Conservation (phyloP, 2,329 filamentous ascomycete species). For the Phaeosphaeria sp. region DNA sequence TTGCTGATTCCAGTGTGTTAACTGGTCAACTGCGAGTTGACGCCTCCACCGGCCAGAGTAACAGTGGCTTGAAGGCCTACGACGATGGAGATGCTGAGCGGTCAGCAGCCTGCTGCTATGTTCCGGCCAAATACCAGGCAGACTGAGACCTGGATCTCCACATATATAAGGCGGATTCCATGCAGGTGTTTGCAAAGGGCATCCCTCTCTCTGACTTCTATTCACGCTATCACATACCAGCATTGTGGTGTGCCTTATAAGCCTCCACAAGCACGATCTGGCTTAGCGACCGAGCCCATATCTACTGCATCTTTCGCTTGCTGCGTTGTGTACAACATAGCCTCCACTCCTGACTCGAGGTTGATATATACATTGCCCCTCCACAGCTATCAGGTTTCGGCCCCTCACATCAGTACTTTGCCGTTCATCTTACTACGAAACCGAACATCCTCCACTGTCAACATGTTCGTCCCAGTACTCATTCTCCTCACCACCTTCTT, state of each 20-base stretch:
- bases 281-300: slow-evolving; percentile 2
- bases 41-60: slow-evolving; percentile 28
- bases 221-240: slow-evolving; percentile 4
- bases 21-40: slow-evolving; percentile 15
- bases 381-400: not conserved
- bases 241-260: slow-evolving; percentile 3
- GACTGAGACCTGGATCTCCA: slow-evolving; percentile 10
- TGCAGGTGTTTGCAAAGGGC: not conserved
- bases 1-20: slow-evolving; percentile 5
- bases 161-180: slow-evolving; percentile 24
- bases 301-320: not conserved
- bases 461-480: slow-evolving; percentile 6
- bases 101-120: slow-evolving; percentile 26
- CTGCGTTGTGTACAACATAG: not conserved
- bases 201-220: not conserved
- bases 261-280: slow-evolving; percentile 5
- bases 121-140: slow-evolving; percentile 2
- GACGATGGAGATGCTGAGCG: slow-evolving; percentile 17
- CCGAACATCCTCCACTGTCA: not conserved
- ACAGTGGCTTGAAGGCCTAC: slow-evolving; percentile 36
- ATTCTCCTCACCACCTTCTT: slow-evolving; percentile 22
- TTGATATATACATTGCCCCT: not conserved
- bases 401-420: not conserved
- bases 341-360: not conserved
- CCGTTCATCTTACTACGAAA: not conserved